Evolutionary conservation across 768 basidiomycete species (phyloP), one percentile per base, ranked within the genome.

Genomic region (Calocybe gangraenosa): DNA sequence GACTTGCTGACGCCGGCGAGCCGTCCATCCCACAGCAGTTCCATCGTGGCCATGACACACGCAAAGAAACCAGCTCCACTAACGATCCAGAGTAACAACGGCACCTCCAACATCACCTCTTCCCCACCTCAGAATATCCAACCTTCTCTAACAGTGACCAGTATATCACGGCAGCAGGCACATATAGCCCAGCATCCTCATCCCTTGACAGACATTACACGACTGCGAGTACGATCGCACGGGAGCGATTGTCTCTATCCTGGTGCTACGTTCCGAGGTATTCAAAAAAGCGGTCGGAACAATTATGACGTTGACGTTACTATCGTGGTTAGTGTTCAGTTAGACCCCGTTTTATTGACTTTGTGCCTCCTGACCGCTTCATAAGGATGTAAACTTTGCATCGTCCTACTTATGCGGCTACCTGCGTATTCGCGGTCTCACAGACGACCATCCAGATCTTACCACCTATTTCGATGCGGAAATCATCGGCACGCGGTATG

Each of bases 401-500:
- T 80, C 84, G 11, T 92, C 93, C 0, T 86, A 82, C 50, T 73
- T 97, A 13, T 92, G 86, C 55, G 95, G 95, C 17, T 95, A 94
- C 62, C 82, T 98, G 32, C 83, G 87, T 48, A 98, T 98, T 61
- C 84, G 86, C 14, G 91, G 92, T 21, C 69, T 97, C 40, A 97
- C 94, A 32, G 83, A 94, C 54, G 88, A 95, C 58, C 93, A 91
- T 79, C 94, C 94, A 13, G 89, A 94, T 63, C 77, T 97, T 33
- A 96, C 93, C 4, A 97, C 94, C 2, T 96, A 92, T 59, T 97
- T 97, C 64, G 91, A 93, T 58, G 94, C 93, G 38, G 92, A 97
- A 64, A 92, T 97, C 51, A 94, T 97, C 52, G 93, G 93, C 14
- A 81, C 75, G 48, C 81, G 88, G 17, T 83, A 92, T 61, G 95